Percentiles rank a stretch among this genome's conserved stretches.
These are phyloP conservation scores for Oryza officinalis DNA, from an alignment of 176 grass and related monocot species.

Conservation along the genomic window DNA sequence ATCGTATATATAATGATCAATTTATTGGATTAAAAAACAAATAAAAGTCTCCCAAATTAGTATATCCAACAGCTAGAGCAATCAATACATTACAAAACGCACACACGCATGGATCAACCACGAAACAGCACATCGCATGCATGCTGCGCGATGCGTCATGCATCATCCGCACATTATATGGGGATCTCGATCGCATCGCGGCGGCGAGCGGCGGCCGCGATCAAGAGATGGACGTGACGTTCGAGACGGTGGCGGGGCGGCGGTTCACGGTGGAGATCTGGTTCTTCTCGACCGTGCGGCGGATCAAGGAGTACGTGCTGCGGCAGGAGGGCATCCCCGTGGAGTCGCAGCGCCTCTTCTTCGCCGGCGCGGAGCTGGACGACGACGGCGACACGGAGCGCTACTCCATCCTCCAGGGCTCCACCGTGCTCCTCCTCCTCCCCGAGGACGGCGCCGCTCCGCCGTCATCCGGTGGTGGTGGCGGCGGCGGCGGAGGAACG, in stretches of 20 bases:
- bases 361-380: conserved; percentile 24
- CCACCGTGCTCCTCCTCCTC: conserved; percentile 40
- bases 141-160: not conserved
- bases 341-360: conserved; percentile 35
- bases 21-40: not conserved
- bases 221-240: conserved; percentile 39
- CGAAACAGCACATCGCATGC: not conserved
- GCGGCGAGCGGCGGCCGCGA: no score
- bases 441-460: not conserved
- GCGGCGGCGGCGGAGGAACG: not conserved
- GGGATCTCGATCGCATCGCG: no score
- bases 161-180: no score
- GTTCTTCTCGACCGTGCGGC: conserved; percentile 39
- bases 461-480: accelerated
- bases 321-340: conserved; percentile 32
- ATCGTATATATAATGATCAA: not conserved
- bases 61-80: not conserved
- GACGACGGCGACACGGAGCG: conserved; percentile 40
- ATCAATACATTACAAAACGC: not conserved
- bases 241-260: conserved; percentile 22
- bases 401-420: conserved; percentile 49
- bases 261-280: conserved; percentile 36
- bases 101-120: no score
- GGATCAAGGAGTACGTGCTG: conserved; percentile 46
- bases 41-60: not conserved